These are phyloP conservation scores for Boletus edulis DNA, from an alignment of 768 basidiomycete genomes.

Conservation along the genomic window DNA sequence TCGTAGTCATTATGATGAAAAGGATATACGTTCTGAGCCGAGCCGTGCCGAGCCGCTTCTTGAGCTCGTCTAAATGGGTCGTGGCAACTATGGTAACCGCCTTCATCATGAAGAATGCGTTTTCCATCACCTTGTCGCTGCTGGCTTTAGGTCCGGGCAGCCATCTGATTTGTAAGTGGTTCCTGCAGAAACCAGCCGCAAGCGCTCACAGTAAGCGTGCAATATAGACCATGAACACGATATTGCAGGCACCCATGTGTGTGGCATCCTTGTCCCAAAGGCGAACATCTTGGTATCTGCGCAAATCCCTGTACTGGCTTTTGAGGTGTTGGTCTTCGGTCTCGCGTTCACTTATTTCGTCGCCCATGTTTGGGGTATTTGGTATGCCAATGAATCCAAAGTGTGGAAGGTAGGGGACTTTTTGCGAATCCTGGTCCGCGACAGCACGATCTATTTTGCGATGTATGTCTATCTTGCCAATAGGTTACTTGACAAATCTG, in stretches of 20 bases:
- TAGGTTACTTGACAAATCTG: too few species aligned
- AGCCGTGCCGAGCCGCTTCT: not conserved
- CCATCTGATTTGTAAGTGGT: conserved; percentile 2
- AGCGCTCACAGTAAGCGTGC: not conserved
- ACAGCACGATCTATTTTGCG: too few species aligned
- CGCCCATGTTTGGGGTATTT: too few species aligned
- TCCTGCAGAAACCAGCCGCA: not conserved
- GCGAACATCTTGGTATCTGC: not conserved
- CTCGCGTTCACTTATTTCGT: conserved; percentile 3
- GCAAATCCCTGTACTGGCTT: conserved; percentile 7
- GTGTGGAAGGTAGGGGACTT: too few species aligned
- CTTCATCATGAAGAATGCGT: conserved; percentile 5
- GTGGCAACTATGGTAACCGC: conserved; percentile 1
- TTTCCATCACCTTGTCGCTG: conserved; percentile 6
- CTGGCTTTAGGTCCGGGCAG: conserved; percentile 12
- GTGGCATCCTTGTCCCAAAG: not conserved
- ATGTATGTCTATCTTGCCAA: too few species aligned
- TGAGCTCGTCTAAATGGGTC: conserved; percentile 8
- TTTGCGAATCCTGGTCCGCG: too few species aligned
- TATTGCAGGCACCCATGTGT: not conserved
- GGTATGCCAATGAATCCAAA: too few species aligned
- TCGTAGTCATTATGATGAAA: conserved; percentile 20
- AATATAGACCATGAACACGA: not conserved
- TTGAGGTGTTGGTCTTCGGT: conserved; percentile 13
- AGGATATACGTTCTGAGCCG: conserved; percentile 14